Conservation (phyloP, 2,329 filamentous ascomycete species). For the Fusarium sp. region DNA sequence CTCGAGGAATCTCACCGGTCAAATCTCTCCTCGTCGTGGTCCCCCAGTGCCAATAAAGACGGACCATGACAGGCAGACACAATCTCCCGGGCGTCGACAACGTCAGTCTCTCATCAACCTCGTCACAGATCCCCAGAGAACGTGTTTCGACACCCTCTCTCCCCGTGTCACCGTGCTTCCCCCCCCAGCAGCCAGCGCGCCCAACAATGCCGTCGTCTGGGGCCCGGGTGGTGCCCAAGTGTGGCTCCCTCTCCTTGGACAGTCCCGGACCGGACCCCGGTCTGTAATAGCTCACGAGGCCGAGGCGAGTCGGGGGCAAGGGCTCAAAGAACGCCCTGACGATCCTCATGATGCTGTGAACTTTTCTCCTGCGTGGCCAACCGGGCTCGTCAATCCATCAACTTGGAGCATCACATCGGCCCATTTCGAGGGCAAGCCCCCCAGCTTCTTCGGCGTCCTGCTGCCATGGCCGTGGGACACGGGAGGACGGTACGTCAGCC, state of each 20-base stretch:
- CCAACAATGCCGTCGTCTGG: constrained; percentile 4
- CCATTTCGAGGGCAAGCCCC: constrained; percentile 6
- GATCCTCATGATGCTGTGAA: constrained; percentile 13
- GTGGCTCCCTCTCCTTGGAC: constrained; percentile 13
- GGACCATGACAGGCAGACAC: constrained; percentile 13
- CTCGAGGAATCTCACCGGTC: constrained; percentile 3
- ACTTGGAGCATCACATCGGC: not conserved
- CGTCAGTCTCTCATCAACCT: constrained; percentile 25
- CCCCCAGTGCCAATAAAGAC: constrained; percentile 13
- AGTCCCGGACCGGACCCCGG: constrained; percentile 11
- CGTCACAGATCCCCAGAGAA: not conserved
- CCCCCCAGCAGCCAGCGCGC: constrained; percentile 8
- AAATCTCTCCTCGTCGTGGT: not conserved
- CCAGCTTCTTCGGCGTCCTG: constrained; percentile 11
- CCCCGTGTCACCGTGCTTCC: constrained; percentile 1
- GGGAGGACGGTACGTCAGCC: constrained; percentile 18
- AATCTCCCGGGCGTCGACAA: constrained; percentile 1
- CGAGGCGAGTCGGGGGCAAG: constrained; percentile 19
- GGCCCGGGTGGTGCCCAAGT: constrained; percentile 30
- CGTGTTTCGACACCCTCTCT: constrained; percentile 4
- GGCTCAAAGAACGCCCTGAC: constrained; percentile 18
- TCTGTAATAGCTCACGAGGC: constrained; percentile 6
- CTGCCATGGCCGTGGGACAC: constrained; percentile 31
- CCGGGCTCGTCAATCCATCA: not conserved
- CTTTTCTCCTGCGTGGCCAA: not conserved